Evolutionary conservation across 192 early-diverging fungal species (phyloP).

Genomic region (Chytriomyces hyalinus): DNA sequence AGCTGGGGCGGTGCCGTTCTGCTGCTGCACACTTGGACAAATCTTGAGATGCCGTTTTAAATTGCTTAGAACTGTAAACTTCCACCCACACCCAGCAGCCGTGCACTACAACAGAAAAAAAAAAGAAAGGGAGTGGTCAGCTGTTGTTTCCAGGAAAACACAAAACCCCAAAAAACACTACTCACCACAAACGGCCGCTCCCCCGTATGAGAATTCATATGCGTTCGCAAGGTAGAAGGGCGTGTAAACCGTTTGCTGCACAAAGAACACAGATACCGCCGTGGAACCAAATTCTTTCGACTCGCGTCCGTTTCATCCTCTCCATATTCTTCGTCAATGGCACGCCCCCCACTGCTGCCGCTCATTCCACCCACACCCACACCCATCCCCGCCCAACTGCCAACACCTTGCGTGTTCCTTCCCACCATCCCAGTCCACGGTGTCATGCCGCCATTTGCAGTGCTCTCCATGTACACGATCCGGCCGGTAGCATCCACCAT

Average conservation of each 20-base stretch:
- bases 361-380: not conserved
- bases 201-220: slow-evolving; percentile 43
- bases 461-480: slow-evolving; percentile 7
- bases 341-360: not conserved
- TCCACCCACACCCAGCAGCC: slow-evolving; percentile 39
- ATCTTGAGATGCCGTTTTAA: slow-evolving; percentile 46
- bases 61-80: slow-evolving; percentile 46
- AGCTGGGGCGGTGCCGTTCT: not conserved
- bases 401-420: too few relatives aligned
- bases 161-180: too few relatives aligned
- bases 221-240: slow-evolving; percentile 22
- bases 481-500: not conserved
- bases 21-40: slow-evolving; percentile 27
- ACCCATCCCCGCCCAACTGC: too few relatives aligned
- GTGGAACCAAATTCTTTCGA: slow-evolving; percentile 25
- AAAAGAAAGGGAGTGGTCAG: too few relatives aligned
- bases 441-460: not conserved
- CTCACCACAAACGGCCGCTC: slow-evolving; percentile 36
- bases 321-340: not conserved
- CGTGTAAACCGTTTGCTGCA: slow-evolving; percentile 28
- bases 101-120: slow-evolving; percentile 17
- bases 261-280: slow-evolving; percentile 23
- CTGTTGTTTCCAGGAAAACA: too few relatives aligned
- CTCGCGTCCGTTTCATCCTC: not conserved
- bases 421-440: not conserved